These are phyloP conservation scores for Tanozyma kutaoensis DNA, from an alignment of 805 yeast genomes.

Conservation along the genomic window DNA sequence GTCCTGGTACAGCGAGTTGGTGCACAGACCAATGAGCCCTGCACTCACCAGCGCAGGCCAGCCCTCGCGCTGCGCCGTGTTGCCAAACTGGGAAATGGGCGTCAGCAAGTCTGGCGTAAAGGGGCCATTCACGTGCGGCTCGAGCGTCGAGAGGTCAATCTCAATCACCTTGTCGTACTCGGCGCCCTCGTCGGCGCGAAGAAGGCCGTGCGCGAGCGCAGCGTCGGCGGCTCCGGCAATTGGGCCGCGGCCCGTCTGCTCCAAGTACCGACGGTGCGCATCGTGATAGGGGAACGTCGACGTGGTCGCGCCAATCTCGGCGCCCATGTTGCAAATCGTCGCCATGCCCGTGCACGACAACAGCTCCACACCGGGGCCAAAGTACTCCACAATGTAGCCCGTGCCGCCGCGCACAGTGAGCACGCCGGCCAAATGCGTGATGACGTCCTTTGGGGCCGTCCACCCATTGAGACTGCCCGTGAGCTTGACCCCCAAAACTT, in stretches of 20 bases:
- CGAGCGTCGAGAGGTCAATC: conserved; percentile 73
- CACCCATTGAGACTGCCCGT: conserved; percentile 86
- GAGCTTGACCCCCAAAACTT: conserved; percentile 83
- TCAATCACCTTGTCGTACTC: conserved; percentile 89
- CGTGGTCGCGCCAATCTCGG: conserved; percentile 98
- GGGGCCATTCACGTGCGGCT: conserved; percentile 96
- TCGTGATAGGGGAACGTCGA: conserved; percentile 91
- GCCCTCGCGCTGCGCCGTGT: conserved; percentile 52
- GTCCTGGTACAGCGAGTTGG: conserved; percentile 96
- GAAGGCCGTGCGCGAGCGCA: conserved; percentile 42
- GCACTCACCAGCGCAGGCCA: conserved; percentile 87
- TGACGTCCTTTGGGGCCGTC: conserved; percentile 96
- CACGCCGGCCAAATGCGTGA: conserved; percentile 81
- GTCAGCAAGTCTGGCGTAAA: conserved; percentile 97
- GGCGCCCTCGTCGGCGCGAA: conserved; percentile 78
- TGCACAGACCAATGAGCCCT: conserved; percentile 95
- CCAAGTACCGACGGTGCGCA: conserved; percentile 65
- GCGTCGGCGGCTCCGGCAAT: conserved; percentile 70
- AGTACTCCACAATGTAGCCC: conserved; percentile 90
- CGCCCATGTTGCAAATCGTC: conserved; percentile 99
- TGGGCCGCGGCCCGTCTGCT: conserved; percentile 73
- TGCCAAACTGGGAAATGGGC: conserved; percentile 72
- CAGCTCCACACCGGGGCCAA: conserved; percentile 84
- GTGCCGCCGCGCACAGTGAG: conserved; percentile 98
- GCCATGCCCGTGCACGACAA: conserved; percentile 99